A percentile compares a stretch with the other conserved stretches of the same genome.
These are phyloP conservation scores for Neospora caninum DNA, from an alignment of 169 alveolate species.

Conservation along the genomic window DNA sequence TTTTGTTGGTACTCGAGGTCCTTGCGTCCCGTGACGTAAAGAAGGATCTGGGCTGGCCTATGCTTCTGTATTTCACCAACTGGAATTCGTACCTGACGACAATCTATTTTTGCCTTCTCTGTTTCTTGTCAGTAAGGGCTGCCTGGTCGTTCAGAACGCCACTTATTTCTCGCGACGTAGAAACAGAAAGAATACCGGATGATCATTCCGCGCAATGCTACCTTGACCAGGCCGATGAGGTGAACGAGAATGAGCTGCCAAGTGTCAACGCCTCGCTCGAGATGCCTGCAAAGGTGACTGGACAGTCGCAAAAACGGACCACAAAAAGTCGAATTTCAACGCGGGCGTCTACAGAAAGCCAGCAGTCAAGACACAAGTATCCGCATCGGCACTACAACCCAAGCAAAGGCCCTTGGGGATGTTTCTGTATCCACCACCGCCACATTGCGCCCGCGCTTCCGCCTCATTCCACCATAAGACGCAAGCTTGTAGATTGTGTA, in stretches of 20 bases:
- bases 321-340: not conserved
- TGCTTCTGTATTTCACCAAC: constrained; percentile 62
- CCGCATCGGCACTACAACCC: not conserved
- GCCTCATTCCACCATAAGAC: not conserved
- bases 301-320: not conserved
- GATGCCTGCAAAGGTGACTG: not conserved
- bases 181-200: not conserved
- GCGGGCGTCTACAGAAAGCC: not conserved
- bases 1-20: constrained; percentile 45
- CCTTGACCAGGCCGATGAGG: not conserved
- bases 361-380: not conserved
- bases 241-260: not conserved
- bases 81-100: constrained; percentile 11
- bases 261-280: not conserved
- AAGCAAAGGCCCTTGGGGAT: not conserved
- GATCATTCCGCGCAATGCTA: not conserved
- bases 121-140: not conserved
- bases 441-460: not conserved
- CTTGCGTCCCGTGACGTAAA: constrained; percentile 44
- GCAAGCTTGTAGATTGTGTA: not conserved
- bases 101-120: not conserved
- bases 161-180: not conserved
- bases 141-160: not conserved
- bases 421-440: not conserved
- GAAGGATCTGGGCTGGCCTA: constrained; percentile 44